phyloP scores from a whole-genome alignment of 306 rosid genomes.

The Medicago lupulina region DNA sequence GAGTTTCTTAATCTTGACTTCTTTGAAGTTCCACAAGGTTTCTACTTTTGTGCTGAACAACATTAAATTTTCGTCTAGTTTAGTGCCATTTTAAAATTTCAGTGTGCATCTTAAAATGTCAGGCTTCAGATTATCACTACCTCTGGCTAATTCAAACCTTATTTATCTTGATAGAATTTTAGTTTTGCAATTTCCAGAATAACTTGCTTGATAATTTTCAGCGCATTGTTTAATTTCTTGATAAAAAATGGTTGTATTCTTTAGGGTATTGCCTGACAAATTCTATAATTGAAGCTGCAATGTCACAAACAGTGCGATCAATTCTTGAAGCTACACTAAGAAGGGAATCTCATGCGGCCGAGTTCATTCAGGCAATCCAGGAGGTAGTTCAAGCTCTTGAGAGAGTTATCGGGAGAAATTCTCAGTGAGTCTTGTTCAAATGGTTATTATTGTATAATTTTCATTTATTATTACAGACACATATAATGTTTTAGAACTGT shows the following conservation, averaged over 20 bases:
- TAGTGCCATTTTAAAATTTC: constrained; percentile 13
- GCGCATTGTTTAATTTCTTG: constrained; percentile 23
- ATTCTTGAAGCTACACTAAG: constrained; percentile 88
- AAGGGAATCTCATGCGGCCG: constrained; percentile 93
- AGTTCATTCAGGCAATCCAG: constrained; percentile 89
- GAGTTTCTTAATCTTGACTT: neutral
- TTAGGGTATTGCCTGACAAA: constrained; percentile 44
- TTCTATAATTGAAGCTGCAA: constrained; percentile 70
- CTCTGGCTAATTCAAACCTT: constrained; percentile 9
- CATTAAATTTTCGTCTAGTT: neutral
- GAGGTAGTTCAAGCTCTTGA: constrained; percentile 90
- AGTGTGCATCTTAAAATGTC: constrained; percentile 4
- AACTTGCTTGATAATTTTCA: constrained; percentile 13
- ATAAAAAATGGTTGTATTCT: constrained; percentile 32
- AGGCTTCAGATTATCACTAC: constrained; percentile 8
- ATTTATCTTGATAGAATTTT: constrained; percentile 35
- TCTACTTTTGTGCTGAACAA: constrained; percentile 12
- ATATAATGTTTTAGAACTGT: constrained; percentile 28
- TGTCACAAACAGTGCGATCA: constrained; percentile 93
- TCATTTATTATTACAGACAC: constrained; percentile 11
- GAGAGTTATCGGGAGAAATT: constrained; percentile 91
- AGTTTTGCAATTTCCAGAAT: constrained; percentile 18
- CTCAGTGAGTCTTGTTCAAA: constrained; percentile 73
- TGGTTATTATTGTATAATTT: constrained; percentile 24
- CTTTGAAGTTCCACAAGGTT: neutral